Conservation (phyloP, 169 alveolate species). For the Sarcocystis neurona region DNA sequence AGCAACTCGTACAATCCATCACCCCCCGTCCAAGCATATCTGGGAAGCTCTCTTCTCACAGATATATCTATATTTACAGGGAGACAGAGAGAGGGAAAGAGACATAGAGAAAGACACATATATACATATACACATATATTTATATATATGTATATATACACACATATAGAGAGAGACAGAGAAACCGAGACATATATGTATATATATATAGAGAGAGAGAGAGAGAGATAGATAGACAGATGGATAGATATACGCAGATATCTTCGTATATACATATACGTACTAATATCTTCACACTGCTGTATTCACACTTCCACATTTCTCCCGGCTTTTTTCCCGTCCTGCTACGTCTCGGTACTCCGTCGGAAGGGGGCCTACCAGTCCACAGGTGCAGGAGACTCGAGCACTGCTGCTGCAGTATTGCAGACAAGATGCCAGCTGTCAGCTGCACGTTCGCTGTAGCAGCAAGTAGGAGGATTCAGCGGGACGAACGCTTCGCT, state of each 20-base stretch:
- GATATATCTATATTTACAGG: too few relatives aligned
- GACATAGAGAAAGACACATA: not conserved
- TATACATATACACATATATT: not conserved
- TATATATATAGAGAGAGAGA: too few relatives aligned
- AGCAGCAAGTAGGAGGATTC: constrained; percentile 46
- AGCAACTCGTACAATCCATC: too few relatives aligned
- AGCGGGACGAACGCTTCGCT: constrained; percentile 48
- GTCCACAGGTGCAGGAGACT: constrained; percentile 24
- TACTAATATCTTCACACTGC: not conserved
- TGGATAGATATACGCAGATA: too few relatives aligned
- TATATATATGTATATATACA: not conserved
- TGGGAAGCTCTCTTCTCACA: too few relatives aligned
- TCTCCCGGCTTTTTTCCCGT: not conserved
- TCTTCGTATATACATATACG: not conserved
- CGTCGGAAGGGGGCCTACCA: constrained; percentile 27
- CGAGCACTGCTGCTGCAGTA: constrained; percentile 45
- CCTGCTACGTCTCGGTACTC: not conserved
- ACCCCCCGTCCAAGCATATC: too few relatives aligned
- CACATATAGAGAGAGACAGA: too few relatives aligned
- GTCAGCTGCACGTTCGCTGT: constrained; percentile 59
- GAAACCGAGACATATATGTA: not conserved
- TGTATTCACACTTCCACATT: too few relatives aligned
- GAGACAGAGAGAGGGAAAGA: too few relatives aligned
- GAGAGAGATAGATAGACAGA: not conserved
- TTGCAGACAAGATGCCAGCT: constrained; percentile 53